Percentiles rank a stretch among this genome's conserved stretches.
phyloP scores from a whole-genome alignment of 2,329 filamentous ascomycete genomes.

The Dendrostoma leiphaemia region DNA sequence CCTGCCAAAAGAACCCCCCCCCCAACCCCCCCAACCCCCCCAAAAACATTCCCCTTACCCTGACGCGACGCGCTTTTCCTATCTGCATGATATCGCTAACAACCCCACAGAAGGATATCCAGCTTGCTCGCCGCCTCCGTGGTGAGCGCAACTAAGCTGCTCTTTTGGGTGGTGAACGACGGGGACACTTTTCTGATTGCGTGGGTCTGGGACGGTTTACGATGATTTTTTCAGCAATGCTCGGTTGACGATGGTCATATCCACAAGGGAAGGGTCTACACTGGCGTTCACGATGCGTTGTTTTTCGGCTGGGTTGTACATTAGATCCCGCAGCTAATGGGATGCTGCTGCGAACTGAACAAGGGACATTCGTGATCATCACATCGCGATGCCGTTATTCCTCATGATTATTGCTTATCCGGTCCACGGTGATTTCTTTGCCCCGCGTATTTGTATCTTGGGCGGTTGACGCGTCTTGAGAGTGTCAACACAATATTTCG shows the following conservation, averaged over 20 bases:
- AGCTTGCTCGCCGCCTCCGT: constrained; percentile 91
- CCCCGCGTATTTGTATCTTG: not conserved
- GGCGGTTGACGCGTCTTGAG: not conserved
- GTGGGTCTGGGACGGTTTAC: constrained; percentile 36
- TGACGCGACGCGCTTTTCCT: not conserved
- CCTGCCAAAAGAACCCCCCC: not conserved
- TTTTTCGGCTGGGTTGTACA: constrained; percentile 40
- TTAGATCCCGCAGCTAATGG: constrained; percentile 34
- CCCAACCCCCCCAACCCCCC: not conserved
- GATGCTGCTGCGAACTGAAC: constrained; percentile 25
- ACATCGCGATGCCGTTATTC: not conserved
- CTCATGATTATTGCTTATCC: too few species aligned
- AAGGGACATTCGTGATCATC: constrained; percentile 27
- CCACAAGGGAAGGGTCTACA: constrained; percentile 37
- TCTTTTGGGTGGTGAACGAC: constrained; percentile 18
- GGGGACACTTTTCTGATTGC: constrained; percentile 19
- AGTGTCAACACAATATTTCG: too few species aligned
- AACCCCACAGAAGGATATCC: constrained; percentile 76
- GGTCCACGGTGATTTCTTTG: too few species aligned
- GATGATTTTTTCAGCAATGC: constrained; percentile 39
- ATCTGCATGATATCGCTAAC: constrained; percentile 30
- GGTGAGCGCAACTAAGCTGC: constrained; percentile 79
- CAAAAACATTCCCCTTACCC: not conserved
- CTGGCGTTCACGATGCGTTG: constrained; percentile 41
- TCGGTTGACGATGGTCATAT: constrained; percentile 36